Percentiles rank a stretch among this genome's conserved stretches.
phyloP scores from a whole-genome alignment of 139 green algal species.

The Chlorella vulgaris region DNA sequence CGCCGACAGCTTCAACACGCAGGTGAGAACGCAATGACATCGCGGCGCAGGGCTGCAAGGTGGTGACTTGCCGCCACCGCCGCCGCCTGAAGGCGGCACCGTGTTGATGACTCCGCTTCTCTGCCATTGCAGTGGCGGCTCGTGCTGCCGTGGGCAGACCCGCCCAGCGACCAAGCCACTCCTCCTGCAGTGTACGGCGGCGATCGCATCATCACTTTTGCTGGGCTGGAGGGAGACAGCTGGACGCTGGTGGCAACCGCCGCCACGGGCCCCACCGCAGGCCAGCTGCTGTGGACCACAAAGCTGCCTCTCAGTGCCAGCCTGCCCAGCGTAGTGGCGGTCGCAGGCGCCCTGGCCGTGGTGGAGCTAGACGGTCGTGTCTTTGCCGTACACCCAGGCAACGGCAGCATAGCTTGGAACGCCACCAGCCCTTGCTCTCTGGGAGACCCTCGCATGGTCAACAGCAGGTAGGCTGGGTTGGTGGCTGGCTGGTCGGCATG shows the following conservation, averaged over 20 bases:
- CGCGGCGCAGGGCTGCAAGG: no score
- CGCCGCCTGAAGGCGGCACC: no score
- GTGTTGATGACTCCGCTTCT: not conserved
- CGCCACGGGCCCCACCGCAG: not conserved
- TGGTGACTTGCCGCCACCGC: no score
- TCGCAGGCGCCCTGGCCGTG: conserved; percentile 15
- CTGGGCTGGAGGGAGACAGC: not conserved
- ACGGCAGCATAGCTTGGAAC: conserved; percentile 21
- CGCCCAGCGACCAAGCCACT: not conserved
- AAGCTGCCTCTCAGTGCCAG: not conserved
- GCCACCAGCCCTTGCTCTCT: conserved; percentile 29
- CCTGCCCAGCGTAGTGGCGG: not conserved
- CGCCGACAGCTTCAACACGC: no score
- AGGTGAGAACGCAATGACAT: no score
- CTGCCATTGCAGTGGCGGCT: not conserved
- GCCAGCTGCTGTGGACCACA: conserved; percentile 7
- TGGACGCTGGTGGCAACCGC: conserved; percentile 7
- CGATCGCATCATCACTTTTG: not conserved
- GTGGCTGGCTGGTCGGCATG: not conserved
- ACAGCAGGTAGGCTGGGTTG: not conserved
- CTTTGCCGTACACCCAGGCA: conserved; percentile 4
- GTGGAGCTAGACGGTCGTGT: conserved; percentile 21
- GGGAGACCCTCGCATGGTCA: conserved; percentile 11
- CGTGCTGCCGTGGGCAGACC: not conserved
- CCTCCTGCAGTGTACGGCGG: not conserved